Percentiles rank a stretch among this genome's conserved stretches.
phyloP scores from a whole-genome alignment of 176 grass and related monocot species.

The Triticum dicoccoides region DNA sequence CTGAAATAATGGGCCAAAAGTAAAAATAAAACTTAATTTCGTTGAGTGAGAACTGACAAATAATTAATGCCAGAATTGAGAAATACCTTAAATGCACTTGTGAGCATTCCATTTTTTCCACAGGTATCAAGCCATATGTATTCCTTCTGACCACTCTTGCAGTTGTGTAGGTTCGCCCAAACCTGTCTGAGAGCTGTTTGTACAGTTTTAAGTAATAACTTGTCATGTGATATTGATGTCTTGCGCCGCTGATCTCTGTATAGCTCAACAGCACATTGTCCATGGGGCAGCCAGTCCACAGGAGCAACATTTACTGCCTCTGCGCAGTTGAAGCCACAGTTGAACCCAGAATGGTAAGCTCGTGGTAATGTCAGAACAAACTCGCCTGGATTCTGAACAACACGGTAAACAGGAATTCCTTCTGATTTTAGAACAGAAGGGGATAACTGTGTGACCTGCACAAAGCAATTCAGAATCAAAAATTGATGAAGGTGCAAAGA shows the following conservation, averaged over 20 bases:
- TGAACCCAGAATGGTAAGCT: slow-evolving; percentile 95
- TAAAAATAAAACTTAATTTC: slow-evolving; percentile 3
- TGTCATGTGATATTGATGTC: slow-evolving; percentile 92
- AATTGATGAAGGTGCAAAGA: slow-evolving; percentile 8
- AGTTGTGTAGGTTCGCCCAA: slow-evolving; percentile 29
- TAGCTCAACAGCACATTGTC: slow-evolving; percentile 75
- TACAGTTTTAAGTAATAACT: slow-evolving; percentile 61
- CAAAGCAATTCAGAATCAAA: slow-evolving; percentile 17
- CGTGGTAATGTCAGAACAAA: slow-evolving; percentile 90
- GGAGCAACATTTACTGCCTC: slow-evolving; percentile 96
- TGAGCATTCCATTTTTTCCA: slow-evolving; percentile 73
- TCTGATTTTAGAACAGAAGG: slow-evolving; percentile 90
- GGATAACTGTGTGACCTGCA: slow-evolving; percentile 93
- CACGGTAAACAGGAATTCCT: slow-evolving; percentile 78
- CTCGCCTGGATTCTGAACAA: slow-evolving; percentile 72
- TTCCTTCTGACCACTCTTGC: slow-evolving; percentile 5
- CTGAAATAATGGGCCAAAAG: slow-evolving; percentile 42
- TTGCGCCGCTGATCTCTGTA: slow-evolving; percentile 84
- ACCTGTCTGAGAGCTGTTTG: slow-evolving; percentile 66
- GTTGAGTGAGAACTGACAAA: slow-evolving; percentile 10
- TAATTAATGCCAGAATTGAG: slow-evolving; percentile 27
- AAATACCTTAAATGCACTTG: slow-evolving; percentile 67
- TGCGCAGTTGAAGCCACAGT: slow-evolving; percentile 96
- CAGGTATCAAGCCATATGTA: slow-evolving; percentile 54
- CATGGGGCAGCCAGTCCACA: slow-evolving; percentile 85